Percentiles rank a stretch among this genome's conserved stretches.
Conservation (phyloP, 306 rosid genomes). For the Cicer yamashitae region DNA sequence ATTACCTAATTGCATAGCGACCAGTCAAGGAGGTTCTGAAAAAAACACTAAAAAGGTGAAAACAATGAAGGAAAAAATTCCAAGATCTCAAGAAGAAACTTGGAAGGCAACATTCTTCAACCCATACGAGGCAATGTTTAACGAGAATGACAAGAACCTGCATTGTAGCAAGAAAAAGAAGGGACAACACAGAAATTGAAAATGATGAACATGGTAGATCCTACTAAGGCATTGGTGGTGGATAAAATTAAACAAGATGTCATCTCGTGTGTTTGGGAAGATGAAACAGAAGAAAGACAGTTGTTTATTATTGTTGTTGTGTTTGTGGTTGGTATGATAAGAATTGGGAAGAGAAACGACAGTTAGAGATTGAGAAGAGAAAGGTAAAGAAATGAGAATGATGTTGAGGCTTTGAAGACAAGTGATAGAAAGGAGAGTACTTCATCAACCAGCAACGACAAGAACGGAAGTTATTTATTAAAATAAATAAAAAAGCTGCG, state of each 20-base stretch:
- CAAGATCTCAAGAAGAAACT: constrained; percentile 37
- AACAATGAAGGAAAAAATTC: constrained; percentile 41
- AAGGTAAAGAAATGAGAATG: neutral
- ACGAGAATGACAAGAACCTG: constrained; percentile 39
- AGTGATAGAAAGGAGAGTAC: neutral
- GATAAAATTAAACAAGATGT: constrained; percentile 25
- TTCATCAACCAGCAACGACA: constrained; percentile 42
- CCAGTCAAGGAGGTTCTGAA: constrained; percentile 25
- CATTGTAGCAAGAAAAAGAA: constrained; percentile 45
- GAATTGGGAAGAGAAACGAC: constrained; percentile 34
- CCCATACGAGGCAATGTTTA: constrained; percentile 46
- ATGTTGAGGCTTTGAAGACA: constrained; percentile 26
- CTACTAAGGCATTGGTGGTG: constrained; percentile 39
- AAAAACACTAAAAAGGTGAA: constrained; percentile 43
- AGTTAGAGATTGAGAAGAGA: constrained; percentile 23
- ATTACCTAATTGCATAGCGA: constrained; percentile 66
- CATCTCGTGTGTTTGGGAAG: constrained; percentile 40
- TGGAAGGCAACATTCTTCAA: constrained; percentile 51
- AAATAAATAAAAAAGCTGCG: constrained; percentile 36
- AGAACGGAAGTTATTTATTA: neutral
- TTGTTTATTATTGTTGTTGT: neutral
- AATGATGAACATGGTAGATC: constrained; percentile 49
- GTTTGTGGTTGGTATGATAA: constrained; percentile 9
- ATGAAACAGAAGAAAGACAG: constrained; percentile 32
- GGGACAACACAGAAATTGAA: constrained; percentile 37